phyloP scores from a whole-genome alignment of 495 filamentous ascomycete genomes.

The Paragyromitra xinjiangensis region DNA sequence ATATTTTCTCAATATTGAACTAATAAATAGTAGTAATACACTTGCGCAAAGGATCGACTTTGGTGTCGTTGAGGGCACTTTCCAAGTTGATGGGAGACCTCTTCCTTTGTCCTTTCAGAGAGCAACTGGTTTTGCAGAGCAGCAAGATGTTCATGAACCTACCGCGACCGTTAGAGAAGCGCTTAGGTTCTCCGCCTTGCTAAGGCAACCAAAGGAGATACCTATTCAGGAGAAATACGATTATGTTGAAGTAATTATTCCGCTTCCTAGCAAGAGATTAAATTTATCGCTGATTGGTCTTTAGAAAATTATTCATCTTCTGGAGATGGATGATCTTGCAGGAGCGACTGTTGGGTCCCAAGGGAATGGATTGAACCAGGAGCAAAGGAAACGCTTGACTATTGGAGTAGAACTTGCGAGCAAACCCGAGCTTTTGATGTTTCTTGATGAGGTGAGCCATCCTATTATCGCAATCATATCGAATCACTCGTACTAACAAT shows the following conservation, averaged over 20 bases:
- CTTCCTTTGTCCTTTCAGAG: slow-evolving; percentile 59
- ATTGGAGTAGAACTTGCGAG: slow-evolving; percentile 75
- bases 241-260: slow-evolving; percentile 61
- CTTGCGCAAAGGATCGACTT: slow-evolving; percentile 67
- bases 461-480: not conserved
- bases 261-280: not conserved
- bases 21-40: slow-evolving; percentile 58
- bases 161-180: slow-evolving; percentile 72
- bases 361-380: slow-evolving; percentile 66
- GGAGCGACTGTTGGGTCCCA: slow-evolving; percentile 66
- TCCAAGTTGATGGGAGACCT: slow-evolving; percentile 65
- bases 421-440: slow-evolving; percentile 74
- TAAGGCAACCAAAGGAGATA: slow-evolving; percentile 65
- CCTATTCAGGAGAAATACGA: slow-evolving; percentile 67
- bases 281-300: slow-evolving; percentile 24
- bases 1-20: not conserved
- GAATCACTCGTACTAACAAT: slow-evolving; percentile 1
- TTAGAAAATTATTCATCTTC: slow-evolving; percentile 66
- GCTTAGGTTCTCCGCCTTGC: slow-evolving; percentile 67
- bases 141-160: slow-evolving; percentile 69
- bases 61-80: slow-evolving; percentile 64
- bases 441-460: slow-evolving; percentile 69
- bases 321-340: slow-evolving; percentile 68
- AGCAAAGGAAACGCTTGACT: slow-evolving; percentile 72
- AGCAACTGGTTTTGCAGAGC: slow-evolving; percentile 68